phyloP scores from a whole-genome alignment of 2,329 filamentous ascomycete species.

The Trichophyton schoenleinii region DNA sequence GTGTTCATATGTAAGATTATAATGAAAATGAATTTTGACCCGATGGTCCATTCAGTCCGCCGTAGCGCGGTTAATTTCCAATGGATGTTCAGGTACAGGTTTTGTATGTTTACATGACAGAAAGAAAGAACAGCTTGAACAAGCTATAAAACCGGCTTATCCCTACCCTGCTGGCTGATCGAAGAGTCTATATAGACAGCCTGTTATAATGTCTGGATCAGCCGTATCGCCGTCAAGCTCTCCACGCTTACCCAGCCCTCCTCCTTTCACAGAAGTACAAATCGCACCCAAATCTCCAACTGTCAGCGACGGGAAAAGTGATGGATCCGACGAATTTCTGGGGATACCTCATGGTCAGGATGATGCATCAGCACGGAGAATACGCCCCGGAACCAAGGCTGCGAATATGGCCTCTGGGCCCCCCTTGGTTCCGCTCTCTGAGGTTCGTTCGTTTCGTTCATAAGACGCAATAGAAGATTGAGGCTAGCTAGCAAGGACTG shows the following conservation, averaged over 20 bases:
- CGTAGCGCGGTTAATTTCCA: not conserved
- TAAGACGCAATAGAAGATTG: not conserved
- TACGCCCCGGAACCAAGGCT: constrained; percentile 85
- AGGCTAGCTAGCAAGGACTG: constrained; percentile 3
- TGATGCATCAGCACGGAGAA: constrained; percentile 65
- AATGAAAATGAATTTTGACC: no score
- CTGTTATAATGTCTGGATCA: constrained; percentile 32
- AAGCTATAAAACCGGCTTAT: not conserved
- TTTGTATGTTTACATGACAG: not conserved
- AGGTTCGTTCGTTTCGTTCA: constrained; percentile 42
- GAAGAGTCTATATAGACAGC: not conserved
- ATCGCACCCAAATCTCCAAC: constrained; percentile 66
- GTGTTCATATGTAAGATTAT: no score
- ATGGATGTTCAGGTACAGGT: not conserved
- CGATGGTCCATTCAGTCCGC: no score
- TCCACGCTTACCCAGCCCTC: constrained; percentile 85
- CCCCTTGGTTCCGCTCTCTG: constrained; percentile 69
- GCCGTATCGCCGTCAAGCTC: constrained; percentile 54
- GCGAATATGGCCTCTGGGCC: constrained; percentile 86
- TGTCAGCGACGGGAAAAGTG: constrained; percentile 46
- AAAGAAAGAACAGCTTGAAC: not conserved
- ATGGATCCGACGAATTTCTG: constrained; percentile 39
- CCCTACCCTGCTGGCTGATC: not conserved
- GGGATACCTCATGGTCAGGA: constrained; percentile 49
- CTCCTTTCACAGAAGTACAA: constrained; percentile 89